Conservation (phyloP, 176 grass and related monocot genomes). For the sorghum (Sorghum bicolor) region DNA sequence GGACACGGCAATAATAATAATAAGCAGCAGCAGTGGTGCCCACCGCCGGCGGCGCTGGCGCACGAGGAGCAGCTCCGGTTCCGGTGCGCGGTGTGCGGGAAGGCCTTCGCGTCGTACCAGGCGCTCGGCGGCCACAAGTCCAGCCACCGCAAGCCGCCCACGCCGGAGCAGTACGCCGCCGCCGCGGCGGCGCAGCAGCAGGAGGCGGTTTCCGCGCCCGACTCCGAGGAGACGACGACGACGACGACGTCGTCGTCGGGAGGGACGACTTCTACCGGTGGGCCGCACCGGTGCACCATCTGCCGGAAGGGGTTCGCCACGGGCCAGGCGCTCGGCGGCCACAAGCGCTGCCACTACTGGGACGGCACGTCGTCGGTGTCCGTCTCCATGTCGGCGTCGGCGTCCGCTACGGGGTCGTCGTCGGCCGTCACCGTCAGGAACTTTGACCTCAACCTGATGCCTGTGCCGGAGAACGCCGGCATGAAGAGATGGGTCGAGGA, state of each 20-base stretch:
- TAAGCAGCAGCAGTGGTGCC: neutral
- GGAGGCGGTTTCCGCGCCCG: neutral
- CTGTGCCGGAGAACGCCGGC: conserved; percentile 36
- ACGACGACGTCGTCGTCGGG: neutral
- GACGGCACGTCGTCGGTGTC: conserved; percentile 45
- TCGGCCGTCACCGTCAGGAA: conserved; percentile 44
- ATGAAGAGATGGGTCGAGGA: conserved; percentile 52
- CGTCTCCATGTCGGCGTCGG: conserved; percentile 17
- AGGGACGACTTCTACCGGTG: neutral
- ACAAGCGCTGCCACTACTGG: conserved; percentile 92
- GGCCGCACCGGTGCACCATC: conserved; percentile 72
- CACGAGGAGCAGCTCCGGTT: conserved; percentile 38
- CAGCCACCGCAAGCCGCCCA: conserved; percentile 62
- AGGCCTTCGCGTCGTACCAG: conserved; percentile 80
- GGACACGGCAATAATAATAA: too few species aligned
- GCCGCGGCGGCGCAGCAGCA: neutral
- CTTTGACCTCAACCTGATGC: conserved; percentile 76
- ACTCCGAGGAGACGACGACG: neutral
- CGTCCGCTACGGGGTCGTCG: conserved; percentile 14
- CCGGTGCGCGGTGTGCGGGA: conserved; percentile 69
- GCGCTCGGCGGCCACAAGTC: conserved; percentile 95
- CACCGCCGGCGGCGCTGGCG: neutral
- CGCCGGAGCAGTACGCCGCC: neutral
- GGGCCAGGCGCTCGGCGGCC: conserved; percentile 83
- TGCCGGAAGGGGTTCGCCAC: conserved; percentile 65